A percentile compares a stretch with the other conserved stretches of the same genome.
Evolutionary conservation across 768 basidiomycete genomes (phyloP).

Genomic region (Naganishia kalamii): DNA sequence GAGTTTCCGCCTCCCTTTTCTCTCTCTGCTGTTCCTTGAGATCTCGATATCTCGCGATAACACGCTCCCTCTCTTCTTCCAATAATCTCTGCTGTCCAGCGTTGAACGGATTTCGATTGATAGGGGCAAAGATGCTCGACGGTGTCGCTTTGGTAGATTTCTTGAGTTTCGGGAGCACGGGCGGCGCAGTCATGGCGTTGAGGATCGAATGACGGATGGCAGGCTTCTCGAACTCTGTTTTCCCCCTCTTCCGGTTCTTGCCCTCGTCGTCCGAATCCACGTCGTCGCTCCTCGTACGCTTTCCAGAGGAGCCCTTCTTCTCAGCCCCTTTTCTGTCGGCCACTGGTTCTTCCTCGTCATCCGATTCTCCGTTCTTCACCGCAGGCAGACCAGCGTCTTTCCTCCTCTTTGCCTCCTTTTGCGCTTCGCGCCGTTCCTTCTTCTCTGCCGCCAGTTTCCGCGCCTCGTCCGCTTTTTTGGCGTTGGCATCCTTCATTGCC

Average conservation of each 20-base stretch:
- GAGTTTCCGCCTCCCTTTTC: constrained; percentile 24
- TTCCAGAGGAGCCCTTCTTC: not conserved
- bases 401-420: constrained; percentile 25
- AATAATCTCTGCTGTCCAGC: constrained; percentile 38
- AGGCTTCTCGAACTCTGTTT: constrained; percentile 29
- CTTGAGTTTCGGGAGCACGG: constrained; percentile 33
- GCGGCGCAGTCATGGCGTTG: constrained; percentile 43
- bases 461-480: constrained; percentile 29
- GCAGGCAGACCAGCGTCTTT: constrained; percentile 20
- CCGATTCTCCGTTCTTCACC: constrained; percentile 22
- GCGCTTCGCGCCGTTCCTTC: constrained; percentile 25
- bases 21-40: constrained; percentile 38
- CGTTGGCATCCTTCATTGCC: constrained; percentile 38
- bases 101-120: constrained; percentile 32
- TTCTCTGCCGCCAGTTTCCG: constrained; percentile 27
- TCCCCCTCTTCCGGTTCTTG: not conserved
- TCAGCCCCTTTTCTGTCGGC: not conserved
- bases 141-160: constrained; percentile 14
- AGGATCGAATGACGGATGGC: constrained; percentile 30
- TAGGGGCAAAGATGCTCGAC: constrained; percentile 20
- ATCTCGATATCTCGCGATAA: constrained; percentile 41
- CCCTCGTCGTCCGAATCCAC: constrained; percentile 14
- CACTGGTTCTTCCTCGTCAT: constrained; percentile 21
- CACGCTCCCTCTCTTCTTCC: constrained; percentile 44
- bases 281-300: constrained; percentile 22